Conservation (phyloP, 345 rosid genomes). For the Brassica cretica region DNA sequence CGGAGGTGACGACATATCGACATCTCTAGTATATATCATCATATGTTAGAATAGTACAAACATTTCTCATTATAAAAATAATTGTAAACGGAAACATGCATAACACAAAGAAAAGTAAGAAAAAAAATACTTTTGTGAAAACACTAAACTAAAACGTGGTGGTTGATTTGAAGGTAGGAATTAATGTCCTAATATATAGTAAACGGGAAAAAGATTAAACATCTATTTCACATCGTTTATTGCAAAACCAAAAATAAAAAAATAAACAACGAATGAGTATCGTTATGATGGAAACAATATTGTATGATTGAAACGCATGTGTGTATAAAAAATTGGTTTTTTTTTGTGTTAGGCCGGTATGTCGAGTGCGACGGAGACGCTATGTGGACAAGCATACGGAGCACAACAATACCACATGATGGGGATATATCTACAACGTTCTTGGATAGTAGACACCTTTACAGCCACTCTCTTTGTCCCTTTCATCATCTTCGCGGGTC, state of each 20-base stretch:
- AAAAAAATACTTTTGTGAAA: too few species aligned
- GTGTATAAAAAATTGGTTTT: not conserved
- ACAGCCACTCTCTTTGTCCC: constrained; percentile 47
- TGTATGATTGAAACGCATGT: not conserved
- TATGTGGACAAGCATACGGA: constrained; percentile 67
- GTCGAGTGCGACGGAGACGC: constrained; percentile 62
- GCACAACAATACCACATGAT: constrained; percentile 63
- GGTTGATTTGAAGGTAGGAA: too few species aligned
- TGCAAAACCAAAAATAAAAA: not conserved
- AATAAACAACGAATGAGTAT: not conserved
- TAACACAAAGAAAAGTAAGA: too few species aligned
- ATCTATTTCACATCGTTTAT: not conserved
- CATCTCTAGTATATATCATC: not conserved
- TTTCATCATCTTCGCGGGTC: constrained; percentile 42
- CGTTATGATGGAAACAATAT: not conserved
- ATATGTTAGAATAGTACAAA: not conserved
- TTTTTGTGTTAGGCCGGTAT: constrained; percentile 48
- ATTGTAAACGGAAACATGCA: not conserved
- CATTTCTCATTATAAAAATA: not conserved
- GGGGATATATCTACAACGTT: constrained; percentile 59
- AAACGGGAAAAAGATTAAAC: too few species aligned
- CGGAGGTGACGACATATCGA: not conserved
- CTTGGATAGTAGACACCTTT: constrained; percentile 49
- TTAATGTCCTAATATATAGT: not conserved
- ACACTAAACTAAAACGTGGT: too few species aligned